A percentile compares a stretch with the other conserved stretches of the same genome.
phyloP scores from a whole-genome alignment of 2,329 filamentous ascomycete species.

The Pseudocercospora ulei region DNA sequence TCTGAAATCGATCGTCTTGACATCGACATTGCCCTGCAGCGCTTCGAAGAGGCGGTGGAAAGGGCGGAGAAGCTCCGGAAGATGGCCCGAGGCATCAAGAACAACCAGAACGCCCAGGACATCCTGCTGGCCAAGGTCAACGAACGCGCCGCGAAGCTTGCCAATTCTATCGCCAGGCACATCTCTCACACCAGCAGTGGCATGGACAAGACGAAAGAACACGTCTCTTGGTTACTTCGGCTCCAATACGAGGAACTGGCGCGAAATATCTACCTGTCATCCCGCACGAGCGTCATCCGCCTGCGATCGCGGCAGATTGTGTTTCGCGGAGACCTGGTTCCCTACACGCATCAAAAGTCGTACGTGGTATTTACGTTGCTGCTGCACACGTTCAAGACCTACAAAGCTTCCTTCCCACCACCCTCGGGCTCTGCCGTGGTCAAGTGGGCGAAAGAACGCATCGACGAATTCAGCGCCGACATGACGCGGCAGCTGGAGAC shows the following conservation, averaged over 20 bases:
- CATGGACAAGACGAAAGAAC: constrained; percentile 64
- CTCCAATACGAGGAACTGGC: constrained; percentile 86
- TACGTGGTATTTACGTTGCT: constrained; percentile 94
- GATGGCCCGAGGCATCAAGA: constrained; percentile 69
- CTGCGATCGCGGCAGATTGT: constrained; percentile 81
- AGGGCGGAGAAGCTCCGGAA: constrained; percentile 76
- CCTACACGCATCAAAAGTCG: constrained; percentile 90
- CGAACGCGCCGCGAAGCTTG: constrained; percentile 69
- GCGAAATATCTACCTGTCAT: constrained; percentile 72
- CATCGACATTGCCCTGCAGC: constrained; percentile 86
- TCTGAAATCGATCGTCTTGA: constrained; percentile 91
- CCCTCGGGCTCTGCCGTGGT: constrained; percentile 84
- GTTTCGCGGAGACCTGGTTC: constrained; percentile 84
- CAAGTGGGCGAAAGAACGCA: constrained; percentile 94
- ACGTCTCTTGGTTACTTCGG: constrained; percentile 73
- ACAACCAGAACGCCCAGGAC: constrained; percentile 77
- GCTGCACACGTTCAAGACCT: constrained; percentile 65
- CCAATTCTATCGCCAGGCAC: constrained; percentile 66
- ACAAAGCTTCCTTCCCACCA: constrained; percentile 56
- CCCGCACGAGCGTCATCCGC: constrained; percentile 66
- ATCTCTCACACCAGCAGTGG: constrained; percentile 69
- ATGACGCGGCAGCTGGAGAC: constrained; percentile 77
- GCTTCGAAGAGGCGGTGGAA: constrained; percentile 72
- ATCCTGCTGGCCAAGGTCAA: constrained; percentile 88
- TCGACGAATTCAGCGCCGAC: constrained; percentile 80